Conservation (phyloP, 257 asterid genomes). For the Anisodus tanguticus region DNA sequence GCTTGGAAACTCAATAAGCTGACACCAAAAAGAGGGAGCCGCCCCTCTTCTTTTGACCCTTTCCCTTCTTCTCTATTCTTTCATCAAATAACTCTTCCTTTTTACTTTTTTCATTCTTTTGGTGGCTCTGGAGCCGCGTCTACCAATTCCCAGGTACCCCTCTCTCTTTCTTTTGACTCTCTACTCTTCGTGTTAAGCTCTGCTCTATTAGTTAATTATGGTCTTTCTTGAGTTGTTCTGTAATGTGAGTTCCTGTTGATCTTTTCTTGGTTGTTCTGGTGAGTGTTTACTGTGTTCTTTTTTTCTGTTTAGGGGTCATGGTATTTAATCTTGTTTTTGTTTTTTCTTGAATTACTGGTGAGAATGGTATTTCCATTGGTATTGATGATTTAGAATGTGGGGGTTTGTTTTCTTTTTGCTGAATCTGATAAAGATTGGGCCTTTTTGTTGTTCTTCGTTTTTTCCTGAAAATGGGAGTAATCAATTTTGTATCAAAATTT, state of each 20-base stretch:
- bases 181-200: slow-evolving; percentile 24
- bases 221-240: slow-evolving; percentile 33
- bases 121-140: slow-evolving; percentile 37
- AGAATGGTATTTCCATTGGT: slow-evolving; percentile 13
- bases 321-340: slow-evolving; percentile 23
- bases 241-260: slow-evolving; percentile 43
- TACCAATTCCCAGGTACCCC: slow-evolving; percentile 43
- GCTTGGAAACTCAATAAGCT: slow-evolving; percentile 61
- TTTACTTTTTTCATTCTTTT: slow-evolving; percentile 40
- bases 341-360: not conserved
- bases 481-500: not conserved
- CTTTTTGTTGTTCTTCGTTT: not conserved
- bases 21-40: slow-evolving; percentile 50
- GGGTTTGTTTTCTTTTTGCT: slow-evolving; percentile 32
- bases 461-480: not conserved
- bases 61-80: slow-evolving; percentile 38
- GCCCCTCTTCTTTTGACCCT: slow-evolving; percentile 56
- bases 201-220: slow-evolving; percentile 27
- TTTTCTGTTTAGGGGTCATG: slow-evolving; percentile 6
- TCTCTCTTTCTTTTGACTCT: slow-evolving; percentile 28
- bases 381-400: slow-evolving; percentile 29
- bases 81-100: not conserved
- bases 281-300: not conserved
- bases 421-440: slow-evolving; percentile 4
- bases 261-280: slow-evolving; percentile 4